Evolutionary conservation across 2,329 filamentous ascomycete genomes (phyloP).

Genomic region (Aspergillus niger): DNA sequence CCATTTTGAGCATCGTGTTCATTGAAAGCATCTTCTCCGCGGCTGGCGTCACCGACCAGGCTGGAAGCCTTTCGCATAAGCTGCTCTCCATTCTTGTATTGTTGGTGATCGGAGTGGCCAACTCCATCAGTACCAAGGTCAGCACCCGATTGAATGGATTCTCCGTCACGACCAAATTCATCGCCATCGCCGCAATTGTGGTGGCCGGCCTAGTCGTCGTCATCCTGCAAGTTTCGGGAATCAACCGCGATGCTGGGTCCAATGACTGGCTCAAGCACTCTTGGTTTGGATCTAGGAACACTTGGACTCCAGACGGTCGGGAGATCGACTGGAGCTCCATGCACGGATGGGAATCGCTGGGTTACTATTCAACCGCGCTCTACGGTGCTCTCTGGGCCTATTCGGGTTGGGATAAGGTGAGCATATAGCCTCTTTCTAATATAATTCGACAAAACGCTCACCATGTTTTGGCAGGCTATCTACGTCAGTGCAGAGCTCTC

Average conservation of each 20-base stretch:
- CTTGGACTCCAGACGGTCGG: slow-evolving; percentile 17
- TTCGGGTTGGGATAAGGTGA: slow-evolving; percentile 23
- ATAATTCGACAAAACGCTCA: not conserved
- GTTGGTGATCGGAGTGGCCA: slow-evolving; percentile 14
- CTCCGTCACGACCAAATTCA: slow-evolving; percentile 21
- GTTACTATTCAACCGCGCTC: slow-evolving; percentile 20
- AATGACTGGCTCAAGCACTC: slow-evolving; percentile 19
- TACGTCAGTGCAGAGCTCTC: slow-evolving; percentile 21
- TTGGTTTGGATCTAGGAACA: slow-evolving; percentile 19
- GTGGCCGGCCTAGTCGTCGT: slow-evolving; percentile 15
- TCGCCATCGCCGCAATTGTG: slow-evolving; percentile 14
- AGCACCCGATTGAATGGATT: slow-evolving; percentile 18
- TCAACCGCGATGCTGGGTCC: not conserved
- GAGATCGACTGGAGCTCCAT: slow-evolving; percentile 19
- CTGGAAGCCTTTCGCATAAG: slow-evolving; percentile 13
- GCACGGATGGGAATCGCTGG: slow-evolving; percentile 18
- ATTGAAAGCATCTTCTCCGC: slow-evolving; percentile 22
- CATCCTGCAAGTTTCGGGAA: slow-evolving; percentile 5
- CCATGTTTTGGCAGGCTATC: slow-evolving; percentile 11
- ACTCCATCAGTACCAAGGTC: slow-evolving; percentile 21
- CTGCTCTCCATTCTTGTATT: slow-evolving; percentile 17
- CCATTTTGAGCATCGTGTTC: slow-evolving; percentile 23
- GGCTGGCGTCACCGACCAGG: slow-evolving; percentile 12
- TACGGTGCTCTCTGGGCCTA: slow-evolving; percentile 24
- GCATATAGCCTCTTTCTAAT: not conserved